Percentiles rank a stretch among this genome's conserved stretches.
Conservation (phyloP, 768 basidiomycete species). For the Suillus paluster region DNA sequence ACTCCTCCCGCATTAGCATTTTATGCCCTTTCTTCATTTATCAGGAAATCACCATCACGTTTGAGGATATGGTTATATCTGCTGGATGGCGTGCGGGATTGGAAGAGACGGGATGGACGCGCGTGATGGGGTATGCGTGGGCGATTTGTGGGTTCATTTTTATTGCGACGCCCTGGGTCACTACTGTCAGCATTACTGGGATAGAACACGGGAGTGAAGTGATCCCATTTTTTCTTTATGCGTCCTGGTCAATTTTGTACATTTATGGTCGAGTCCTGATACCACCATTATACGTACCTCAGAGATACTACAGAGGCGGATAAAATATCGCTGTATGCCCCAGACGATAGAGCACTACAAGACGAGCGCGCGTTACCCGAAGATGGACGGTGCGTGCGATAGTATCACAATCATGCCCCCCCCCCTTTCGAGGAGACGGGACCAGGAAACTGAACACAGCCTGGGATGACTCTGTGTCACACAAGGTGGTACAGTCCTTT, state of each 20-base stretch:
- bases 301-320: no score
- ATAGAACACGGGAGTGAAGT: not conserved
- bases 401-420: no score
- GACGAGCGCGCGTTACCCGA: no score
- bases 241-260: not conserved
- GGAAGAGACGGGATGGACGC: slow-evolving; percentile 9
- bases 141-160: slow-evolving; percentile 31
- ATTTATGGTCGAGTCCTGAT: no score
- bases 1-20: not conserved
- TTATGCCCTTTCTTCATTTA: slow-evolving; percentile 30
- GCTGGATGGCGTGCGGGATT: slow-evolving; percentile 19
- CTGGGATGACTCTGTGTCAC: no score
- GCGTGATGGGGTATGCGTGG: slow-evolving; percentile 31
- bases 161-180: not conserved
- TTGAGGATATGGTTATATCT: slow-evolving; percentile 36
- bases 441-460: no score
- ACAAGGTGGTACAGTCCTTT: no score
- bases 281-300: no score
- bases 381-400: no score
- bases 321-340: no score
- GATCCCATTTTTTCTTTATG: slow-evolving; percentile 1
- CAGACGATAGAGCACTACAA: no score
- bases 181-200: not conserved
- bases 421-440: no score
- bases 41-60: slow-evolving; percentile 40